Conservation (phyloP, 208 protist genomes). For the Acanthamoeba castellanii region DNA sequence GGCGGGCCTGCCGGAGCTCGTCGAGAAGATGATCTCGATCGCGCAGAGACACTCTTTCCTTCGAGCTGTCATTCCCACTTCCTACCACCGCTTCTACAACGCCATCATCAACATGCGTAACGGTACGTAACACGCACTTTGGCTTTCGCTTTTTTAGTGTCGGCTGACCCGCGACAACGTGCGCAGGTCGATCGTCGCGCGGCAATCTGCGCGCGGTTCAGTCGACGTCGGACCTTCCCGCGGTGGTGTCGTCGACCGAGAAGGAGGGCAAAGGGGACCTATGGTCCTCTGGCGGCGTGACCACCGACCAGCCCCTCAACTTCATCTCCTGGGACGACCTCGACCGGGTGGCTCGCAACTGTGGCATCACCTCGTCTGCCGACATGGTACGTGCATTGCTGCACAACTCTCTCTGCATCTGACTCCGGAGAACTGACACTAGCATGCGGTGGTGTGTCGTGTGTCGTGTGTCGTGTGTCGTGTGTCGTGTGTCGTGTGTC, state of each 20-base stretch:
- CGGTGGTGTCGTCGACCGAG: background rate
- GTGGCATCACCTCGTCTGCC: slow-evolving; percentile 1
- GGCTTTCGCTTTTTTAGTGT: background rate
- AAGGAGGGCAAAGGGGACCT: background rate
- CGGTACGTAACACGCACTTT: background rate
- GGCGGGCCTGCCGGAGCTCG: slow-evolving; percentile 39
- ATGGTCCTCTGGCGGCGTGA: slow-evolving; percentile 9
- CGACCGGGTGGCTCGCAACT: slow-evolving; percentile 6
- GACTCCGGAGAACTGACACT: background rate
- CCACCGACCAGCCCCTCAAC: slow-evolving; percentile 18
- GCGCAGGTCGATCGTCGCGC: background rate
- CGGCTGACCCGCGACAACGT: background rate
- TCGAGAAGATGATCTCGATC: slow-evolving; percentile 32
- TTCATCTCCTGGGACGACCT: slow-evolving; percentile 36
- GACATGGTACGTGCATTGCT: background rate
- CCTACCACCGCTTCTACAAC: slow-evolving; percentile 60
- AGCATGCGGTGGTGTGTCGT: background rate
- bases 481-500: background rate
- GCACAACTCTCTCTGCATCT: background rate
- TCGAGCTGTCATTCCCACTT: slow-evolving; percentile 18
- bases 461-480: background rate
- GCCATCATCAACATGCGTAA: slow-evolving; percentile 55
- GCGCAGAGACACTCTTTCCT: slow-evolving; percentile 57
- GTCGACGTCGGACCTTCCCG: background rate
- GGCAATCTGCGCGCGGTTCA: slow-evolving; percentile 17